Evolutionary conservation across 768 basidiomycete genomes (phyloP), one percentile per base, ranked within the genome.

Genomic region (Crepidotus variabilis): DNA sequence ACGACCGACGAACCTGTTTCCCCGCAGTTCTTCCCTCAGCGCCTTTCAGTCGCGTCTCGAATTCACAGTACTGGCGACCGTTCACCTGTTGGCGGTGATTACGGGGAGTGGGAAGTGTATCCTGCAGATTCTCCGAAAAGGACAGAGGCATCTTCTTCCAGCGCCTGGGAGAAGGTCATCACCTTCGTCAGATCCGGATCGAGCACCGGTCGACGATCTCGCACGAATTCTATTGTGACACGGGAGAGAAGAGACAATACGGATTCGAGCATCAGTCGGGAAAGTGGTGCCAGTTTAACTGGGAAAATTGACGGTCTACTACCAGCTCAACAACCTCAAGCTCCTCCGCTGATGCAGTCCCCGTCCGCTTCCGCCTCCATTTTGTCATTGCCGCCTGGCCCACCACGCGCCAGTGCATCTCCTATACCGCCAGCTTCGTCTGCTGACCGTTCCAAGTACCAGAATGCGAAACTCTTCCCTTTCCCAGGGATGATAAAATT

Each of bases 401-500:
- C 79, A 54, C 73, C 78, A 50, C 80, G 84, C 56, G 76, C 80
- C 47, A 83, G 80, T 35, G 79, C 82, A 10, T 93, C 91, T 7
- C 88, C 90, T n/a, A 82, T 94, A 35, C 92, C 92, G 39, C 81
- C 85, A 16, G 81, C 85, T 10, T 86, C 88, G 23, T 78, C 83
- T 13, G 81, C 81, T 28, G 91, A 92, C 71, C 71, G 86, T 67
- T 76, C 78, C 24, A 90, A 80, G 71, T 95, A 89, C 71, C 84
- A 84, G 60, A 82, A 85, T 61, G 75, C 82, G 24, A 98, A 98
- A 68, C 76, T 97, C 34, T 90, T 88, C 71, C 92, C 94, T 1
- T 94, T 96, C 79, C 92, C 92, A 22, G 92, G 92, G 35, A 87
- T 94, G 69, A 81, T 86, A 64, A 81, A 83, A 62, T 75, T 94